phyloP scores from a whole-genome alignment of 2,329 filamentous ascomycete species.

The Parastagonospora nodorum region DNA sequence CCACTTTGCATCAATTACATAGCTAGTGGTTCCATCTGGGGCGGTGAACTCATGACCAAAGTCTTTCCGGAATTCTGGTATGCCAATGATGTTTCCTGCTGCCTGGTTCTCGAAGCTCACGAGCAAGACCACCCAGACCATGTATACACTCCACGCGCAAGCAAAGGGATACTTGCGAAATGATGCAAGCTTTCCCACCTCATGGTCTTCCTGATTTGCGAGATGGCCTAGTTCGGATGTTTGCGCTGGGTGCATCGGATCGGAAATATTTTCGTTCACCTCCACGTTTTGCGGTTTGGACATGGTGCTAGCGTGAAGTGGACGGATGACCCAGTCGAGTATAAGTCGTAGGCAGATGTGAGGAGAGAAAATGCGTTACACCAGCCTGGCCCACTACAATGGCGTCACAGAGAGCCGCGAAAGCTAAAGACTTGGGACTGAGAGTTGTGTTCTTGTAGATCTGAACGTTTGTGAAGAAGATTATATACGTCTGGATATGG shows the following conservation, averaged over 20 bases:
- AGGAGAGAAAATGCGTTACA: no score
- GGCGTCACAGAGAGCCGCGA: no score
- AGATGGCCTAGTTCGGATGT: conserved; percentile 21
- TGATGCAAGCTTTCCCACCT: conserved; percentile 28
- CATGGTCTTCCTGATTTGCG: conserved; percentile 27
- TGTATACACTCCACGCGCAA: conserved; percentile 47
- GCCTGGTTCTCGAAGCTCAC: conserved; percentile 52
- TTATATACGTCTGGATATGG: no score
- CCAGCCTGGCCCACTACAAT: no score
- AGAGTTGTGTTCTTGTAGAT: no score
- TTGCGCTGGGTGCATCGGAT: conserved; percentile 1
- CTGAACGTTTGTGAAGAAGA: no score
- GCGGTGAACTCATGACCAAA: conserved; percentile 45
- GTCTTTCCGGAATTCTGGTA: conserved; percentile 54
- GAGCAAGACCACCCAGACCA: conserved; percentile 49
- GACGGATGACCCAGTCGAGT: no score
- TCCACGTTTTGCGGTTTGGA: conserved; percentile 16
- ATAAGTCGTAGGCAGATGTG: no score
- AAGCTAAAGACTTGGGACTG: no score
- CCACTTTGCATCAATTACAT: conserved; percentile 52
- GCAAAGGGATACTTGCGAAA: conserved; percentile 35
- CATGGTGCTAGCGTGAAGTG: neutral
- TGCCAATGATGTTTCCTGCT: conserved; percentile 48
- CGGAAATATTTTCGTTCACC: conserved; percentile 16
- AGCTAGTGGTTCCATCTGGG: conserved; percentile 38